phyloP scores from a whole-genome alignment of 1,139 yeast genomes.

The Saccharomycopsis phalli region DNA sequence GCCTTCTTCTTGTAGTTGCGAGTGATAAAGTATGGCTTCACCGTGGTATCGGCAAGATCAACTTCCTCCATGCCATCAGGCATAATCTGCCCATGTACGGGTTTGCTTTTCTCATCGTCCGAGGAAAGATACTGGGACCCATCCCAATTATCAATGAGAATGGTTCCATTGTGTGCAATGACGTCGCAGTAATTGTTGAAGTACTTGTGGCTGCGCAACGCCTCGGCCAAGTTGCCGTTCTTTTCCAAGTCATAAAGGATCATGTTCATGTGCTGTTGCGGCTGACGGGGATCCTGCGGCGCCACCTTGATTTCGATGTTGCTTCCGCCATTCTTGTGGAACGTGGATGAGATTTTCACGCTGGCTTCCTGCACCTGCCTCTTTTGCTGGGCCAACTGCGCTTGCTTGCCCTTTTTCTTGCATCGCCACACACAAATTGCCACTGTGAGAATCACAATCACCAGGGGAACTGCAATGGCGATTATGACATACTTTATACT shows the following conservation, averaged over 20 bases:
- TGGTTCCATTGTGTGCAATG: slow-evolving; percentile 5
- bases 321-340: slow-evolving; percentile 3
- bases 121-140: not conserved
- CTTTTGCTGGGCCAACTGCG: too few species aligned
- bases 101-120: not conserved
- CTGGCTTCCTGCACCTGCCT: too few species aligned
- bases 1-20: not conserved
- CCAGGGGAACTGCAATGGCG: slow-evolving; percentile 17
- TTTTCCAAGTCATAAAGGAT: slow-evolving; percentile 15
- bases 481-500: slow-evolving; percentile 17
- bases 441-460: slow-evolving; percentile 4
- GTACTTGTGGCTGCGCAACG: slow-evolving; percentile 16
- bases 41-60: slow-evolving; percentile 7
- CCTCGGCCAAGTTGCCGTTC: slow-evolving; percentile 13
- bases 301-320: slow-evolving; percentile 16
- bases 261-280: slow-evolving; percentile 11
- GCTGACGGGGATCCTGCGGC: slow-evolving; percentile 6
- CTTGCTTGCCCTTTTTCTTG: slow-evolving; percentile 7
- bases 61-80: slow-evolving; percentile 13
- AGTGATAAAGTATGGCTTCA: not conserved
- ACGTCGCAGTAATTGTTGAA: slow-evolving; percentile 19
- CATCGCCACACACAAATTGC: slow-evolving; percentile 10
- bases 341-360: not conserved
- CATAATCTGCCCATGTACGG: not conserved
- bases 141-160: not conserved